These are phyloP conservation scores for Mycosarcoma mackinlayi DNA, from an alignment of 1,284 basidiomycete species.

Conservation along the genomic window DNA sequence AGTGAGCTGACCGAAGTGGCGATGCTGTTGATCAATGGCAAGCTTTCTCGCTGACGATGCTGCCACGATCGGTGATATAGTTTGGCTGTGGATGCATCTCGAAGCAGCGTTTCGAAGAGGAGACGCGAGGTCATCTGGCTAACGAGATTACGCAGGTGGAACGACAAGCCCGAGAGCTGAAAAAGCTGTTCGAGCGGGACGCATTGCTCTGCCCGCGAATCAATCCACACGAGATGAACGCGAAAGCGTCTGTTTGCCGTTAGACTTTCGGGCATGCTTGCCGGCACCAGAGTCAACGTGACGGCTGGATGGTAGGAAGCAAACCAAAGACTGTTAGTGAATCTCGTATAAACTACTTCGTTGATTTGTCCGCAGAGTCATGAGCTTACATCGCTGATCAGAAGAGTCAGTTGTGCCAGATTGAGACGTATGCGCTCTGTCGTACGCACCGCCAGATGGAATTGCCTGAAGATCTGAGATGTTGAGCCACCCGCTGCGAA, in stretches of 20 bases:
- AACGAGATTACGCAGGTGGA: slow-evolving; percentile 14
- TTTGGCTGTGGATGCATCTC: slow-evolving; percentile 6
- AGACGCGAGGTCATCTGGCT: slow-evolving; percentile 21
- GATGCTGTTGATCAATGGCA: slow-evolving; percentile 19
- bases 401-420: neutral
- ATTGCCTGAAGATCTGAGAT: slow-evolving; percentile 3
- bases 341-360: neutral
- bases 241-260: neutral
- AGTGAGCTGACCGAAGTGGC: slow-evolving; percentile 19
- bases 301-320: slow-evolving; percentile 6
- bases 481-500: slow-evolving; percentile 22
- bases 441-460: neutral
- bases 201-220: neutral
- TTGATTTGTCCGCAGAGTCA: neutral
- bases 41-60: slow-evolving; percentile 11
- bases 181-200: slow-evolving; percentile 3
- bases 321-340: too few species aligned
- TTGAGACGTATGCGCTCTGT: neutral
- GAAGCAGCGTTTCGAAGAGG: slow-evolving; percentile 14
- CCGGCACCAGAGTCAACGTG: slow-evolving; percentile 7
- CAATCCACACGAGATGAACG: slow-evolving; percentile 20
- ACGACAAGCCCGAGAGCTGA: neutral
- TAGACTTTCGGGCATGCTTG: neutral
- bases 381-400: neutral
- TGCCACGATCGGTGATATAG: slow-evolving; percentile 29